phyloP scores from a whole-genome alignment of 345 rosid genomes.

The Triadica sebifera region DNA sequence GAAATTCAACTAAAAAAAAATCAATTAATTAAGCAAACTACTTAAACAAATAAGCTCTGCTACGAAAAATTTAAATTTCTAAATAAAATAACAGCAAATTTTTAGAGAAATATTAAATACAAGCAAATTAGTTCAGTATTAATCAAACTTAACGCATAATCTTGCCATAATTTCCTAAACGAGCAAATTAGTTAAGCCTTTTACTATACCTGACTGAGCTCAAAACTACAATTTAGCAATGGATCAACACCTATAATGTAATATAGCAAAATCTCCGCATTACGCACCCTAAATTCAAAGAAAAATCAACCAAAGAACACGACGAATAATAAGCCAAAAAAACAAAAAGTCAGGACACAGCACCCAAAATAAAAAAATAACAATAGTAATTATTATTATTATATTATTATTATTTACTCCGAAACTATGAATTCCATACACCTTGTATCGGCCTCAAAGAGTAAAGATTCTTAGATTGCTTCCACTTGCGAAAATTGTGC shows the following conservation, averaged over 20 bases:
- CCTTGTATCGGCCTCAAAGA: background rate
- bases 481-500: background rate
- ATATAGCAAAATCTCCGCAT: conserved; percentile 14
- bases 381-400: no score
- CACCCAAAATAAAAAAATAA: background rate
- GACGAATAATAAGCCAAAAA: background rate
- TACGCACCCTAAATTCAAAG: conserved; percentile 10
- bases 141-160: conserved; percentile 3
- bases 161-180: background rate
- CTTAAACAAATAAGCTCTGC: background rate
- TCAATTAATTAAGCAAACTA: background rate
- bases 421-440: conserved; percentile 1
- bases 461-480: background rate
- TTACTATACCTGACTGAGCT: background rate
- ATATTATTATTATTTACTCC: no score
- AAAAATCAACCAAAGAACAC: background rate
- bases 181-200: background rate
- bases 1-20: background rate
- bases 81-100: background rate
- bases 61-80: background rate
- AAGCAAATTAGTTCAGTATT: background rate
- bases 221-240: background rate
- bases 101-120: background rate
- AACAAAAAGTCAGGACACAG: no score
- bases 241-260: background rate